Base-by-base conservation (phyloP, 1,284 basidiomycete species). In the Tylopilus sp. region DNA sequence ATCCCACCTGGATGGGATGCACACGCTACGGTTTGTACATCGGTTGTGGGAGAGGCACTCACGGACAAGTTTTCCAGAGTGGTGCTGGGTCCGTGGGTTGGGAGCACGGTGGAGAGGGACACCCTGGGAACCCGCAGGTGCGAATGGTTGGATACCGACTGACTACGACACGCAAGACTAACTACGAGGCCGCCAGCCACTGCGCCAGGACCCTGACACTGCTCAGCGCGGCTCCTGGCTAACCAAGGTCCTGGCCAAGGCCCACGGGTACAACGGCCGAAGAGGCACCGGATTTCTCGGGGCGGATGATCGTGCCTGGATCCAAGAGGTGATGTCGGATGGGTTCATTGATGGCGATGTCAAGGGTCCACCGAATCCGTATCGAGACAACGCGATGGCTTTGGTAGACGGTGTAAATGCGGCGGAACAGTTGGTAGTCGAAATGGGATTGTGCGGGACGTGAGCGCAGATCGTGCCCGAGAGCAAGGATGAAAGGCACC, bases 391-490 rank as follows among this genome's bases (percentile, higher is more conserved):
- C 36, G 87, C 92, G 69, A 83, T 80, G 12, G 73, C 91, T 8
- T 79, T 90, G 44, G 77, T 90, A 22, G 81, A 85, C 26, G 80
- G 80, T 4, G 5, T 19, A 1, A 72, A 72, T 24, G 73, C 78
- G 2, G 77, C 81, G 10, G 81, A 81, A 26, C 72, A 81, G 51
- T 64, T 91, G 53, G 68, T 72, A 13, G 68, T 83, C 4, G 88
- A 89, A 0, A 85, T 92, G 84, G 77, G 76, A 3, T 53, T 79
- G 10, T 69, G 63, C 52, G 90, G 84, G 36, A 86, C 85, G 26
- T 91, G 87, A 84, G 83, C 91, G 6, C 87, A 91, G 74, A 85
- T 81, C 29, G 79, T 84, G 24, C 77, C 72, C 6, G 69, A 76
- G 26, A 75, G 72, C 59, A 73, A 68, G 38, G n/a, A 22, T 0